A percentile compares a stretch with the other conserved stretches of the same genome.
Evolutionary conservation across 352 stramenopile species (phyloP).

Genomic region (Phytophthora macrochlamydospora): DNA sequence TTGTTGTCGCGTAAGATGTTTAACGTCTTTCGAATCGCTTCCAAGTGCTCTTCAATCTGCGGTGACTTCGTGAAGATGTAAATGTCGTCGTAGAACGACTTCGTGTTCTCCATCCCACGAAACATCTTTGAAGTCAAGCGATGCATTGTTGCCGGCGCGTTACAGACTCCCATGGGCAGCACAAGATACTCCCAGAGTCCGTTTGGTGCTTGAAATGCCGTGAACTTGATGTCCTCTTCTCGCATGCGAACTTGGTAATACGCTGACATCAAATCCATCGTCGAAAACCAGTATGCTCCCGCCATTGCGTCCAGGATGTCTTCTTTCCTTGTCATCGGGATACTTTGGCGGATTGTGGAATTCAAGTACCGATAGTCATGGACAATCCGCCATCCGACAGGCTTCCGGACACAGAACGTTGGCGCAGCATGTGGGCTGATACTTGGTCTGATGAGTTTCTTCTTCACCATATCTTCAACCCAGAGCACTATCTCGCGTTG

Average conservation of each 20-base stretch:
- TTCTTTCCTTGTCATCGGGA: slow-evolving; percentile 5
- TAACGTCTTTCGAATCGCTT: not conserved
- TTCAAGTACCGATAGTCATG: slow-evolving; percentile 18
- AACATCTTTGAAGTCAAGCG: not conserved
- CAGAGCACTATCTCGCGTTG: slow-evolving; percentile 4
- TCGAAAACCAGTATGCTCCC: slow-evolving; percentile 4
- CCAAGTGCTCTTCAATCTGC: not conserved
- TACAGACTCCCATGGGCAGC: not conserved
- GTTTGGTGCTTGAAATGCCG: slow-evolving; percentile 1
- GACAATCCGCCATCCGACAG: slow-evolving; percentile 24
- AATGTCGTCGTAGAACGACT: slow-evolving; percentile 2
- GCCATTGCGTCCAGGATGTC: not conserved
- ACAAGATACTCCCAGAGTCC: slow-evolving; percentile 6
- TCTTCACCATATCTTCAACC: not conserved
- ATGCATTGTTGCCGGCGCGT: not conserved
- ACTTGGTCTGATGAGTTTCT: slow-evolving; percentile 12
- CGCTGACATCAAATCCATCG: slow-evolving; percentile 2
- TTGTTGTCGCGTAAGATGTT: not conserved
- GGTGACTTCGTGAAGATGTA: not conserved
- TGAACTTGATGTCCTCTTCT: slow-evolving; percentile 2
- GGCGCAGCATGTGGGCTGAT: slow-evolving; percentile 16
- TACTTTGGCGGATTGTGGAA: slow-evolving; percentile 5
- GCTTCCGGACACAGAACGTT: slow-evolving; percentile 27
- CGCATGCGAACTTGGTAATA: slow-evolving; percentile 1
- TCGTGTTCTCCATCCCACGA: not conserved